These are phyloP conservation scores for Kuraishia ogatae DNA, from an alignment of 805 yeast species.

Conservation along the genomic window DNA sequence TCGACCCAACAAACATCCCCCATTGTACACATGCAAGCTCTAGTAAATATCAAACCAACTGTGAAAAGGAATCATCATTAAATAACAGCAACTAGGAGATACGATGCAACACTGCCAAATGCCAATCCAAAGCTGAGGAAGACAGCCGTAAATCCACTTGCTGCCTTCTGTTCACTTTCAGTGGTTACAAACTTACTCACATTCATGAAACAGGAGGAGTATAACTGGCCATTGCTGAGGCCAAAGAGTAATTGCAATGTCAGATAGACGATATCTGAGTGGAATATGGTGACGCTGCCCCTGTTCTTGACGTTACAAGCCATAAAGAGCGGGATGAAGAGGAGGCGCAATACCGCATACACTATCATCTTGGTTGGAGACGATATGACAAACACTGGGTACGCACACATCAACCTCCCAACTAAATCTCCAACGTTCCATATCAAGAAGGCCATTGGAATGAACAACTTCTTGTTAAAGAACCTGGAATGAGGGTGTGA, in stretches of 20 bases:
- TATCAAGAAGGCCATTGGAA: constrained; percentile 70
- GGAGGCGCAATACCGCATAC: constrained; percentile 47
- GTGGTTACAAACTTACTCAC: constrained; percentile 52
- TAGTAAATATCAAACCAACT: not conserved
- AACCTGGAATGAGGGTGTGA: constrained; percentile 19
- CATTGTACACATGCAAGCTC: not conserved
- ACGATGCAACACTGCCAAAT: constrained; percentile 70
- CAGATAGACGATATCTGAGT: constrained; percentile 62
- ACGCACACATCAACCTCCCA: constrained; percentile 67
- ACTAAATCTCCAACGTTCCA: constrained; percentile 89
- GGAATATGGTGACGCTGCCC: constrained; percentile 26
- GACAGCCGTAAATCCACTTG: constrained; percentile 87
- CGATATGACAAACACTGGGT: constrained; percentile 29
- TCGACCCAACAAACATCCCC: not conserved
- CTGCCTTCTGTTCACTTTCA: constrained; percentile 69
- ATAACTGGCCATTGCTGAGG: constrained; percentile 76
- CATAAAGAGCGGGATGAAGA: constrained; percentile 65
- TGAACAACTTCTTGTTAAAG: constrained; percentile 38
- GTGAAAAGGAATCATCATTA: not conserved
- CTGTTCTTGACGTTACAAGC: constrained; percentile 49
- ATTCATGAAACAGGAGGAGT: constrained; percentile 72
- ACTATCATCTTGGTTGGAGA: constrained; percentile 35
- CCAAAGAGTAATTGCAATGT: constrained; percentile 74
- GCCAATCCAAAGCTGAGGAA: constrained; percentile 74
- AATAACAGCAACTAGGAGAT: constrained; percentile 38